Percentiles rank a stretch among this genome's conserved stretches.
Conservation (phyloP, 306 rosid species). For the Medicago truncatula region DNA sequence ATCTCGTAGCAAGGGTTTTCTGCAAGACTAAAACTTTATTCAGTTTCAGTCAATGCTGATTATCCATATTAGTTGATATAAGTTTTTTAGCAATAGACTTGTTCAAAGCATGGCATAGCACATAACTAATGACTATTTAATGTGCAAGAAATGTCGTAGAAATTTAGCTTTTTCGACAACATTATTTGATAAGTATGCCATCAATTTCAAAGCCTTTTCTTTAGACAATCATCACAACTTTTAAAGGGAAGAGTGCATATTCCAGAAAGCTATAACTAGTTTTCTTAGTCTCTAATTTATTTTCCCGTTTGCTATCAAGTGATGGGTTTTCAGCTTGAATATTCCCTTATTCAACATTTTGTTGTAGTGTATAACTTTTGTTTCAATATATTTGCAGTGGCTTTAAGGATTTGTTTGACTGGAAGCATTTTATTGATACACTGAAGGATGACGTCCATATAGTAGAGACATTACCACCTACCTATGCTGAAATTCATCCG, state of each 20-base stretch:
- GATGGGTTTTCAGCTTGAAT: constrained; percentile 30
- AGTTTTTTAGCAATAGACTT: constrained; percentile 12
- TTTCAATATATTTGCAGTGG: constrained; percentile 64
- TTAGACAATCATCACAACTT: constrained; percentile 1
- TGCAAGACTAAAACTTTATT: constrained; percentile 24
- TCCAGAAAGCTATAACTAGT: constrained; percentile 4
- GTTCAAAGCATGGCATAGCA: constrained; percentile 36
- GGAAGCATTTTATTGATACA: constrained; percentile 81
- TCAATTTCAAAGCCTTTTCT: constrained; percentile 9
- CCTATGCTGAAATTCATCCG: constrained; percentile 72
- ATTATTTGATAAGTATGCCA: constrained; percentile 9
- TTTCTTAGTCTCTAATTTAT: constrained; percentile 16
- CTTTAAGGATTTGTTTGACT: constrained; percentile 95
- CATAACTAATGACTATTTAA: constrained; percentile 20
- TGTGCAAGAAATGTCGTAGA: constrained; percentile 19
- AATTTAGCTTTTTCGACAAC: constrained; percentile 8
- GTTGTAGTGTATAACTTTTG: constrained; percentile 24
- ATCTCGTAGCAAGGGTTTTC: constrained; percentile 16
- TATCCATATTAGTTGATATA: constrained; percentile 23
- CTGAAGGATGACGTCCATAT: constrained; percentile 85
- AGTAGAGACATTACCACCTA: constrained; percentile 78
- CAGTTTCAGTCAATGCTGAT: constrained; percentile 23
- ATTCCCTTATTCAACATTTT: constrained; percentile 27
- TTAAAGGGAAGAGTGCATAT: constrained; percentile 1
- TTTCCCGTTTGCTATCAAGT: constrained; percentile 19